phyloP scores from a whole-genome alignment of 108 stramenopile genomes.

The Fragilariopsis cylindrus region DNA sequence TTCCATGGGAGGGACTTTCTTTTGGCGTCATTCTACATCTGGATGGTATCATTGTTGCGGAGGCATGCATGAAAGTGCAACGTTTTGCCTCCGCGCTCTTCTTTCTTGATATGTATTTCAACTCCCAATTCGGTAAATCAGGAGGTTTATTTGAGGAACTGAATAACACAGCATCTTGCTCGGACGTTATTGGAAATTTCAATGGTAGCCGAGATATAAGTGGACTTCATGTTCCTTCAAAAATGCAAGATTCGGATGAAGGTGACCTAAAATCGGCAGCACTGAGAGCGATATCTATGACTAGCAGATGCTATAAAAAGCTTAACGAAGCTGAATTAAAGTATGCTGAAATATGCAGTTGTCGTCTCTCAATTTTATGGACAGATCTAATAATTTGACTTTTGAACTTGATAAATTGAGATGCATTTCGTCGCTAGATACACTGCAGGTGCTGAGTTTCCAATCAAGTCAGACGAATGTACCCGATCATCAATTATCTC shows the following conservation, averaged over 20 bases:
- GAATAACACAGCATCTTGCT: constrained; percentile 19
- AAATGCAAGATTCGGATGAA: constrained; percentile 8
- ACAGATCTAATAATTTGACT: constrained; percentile 29
- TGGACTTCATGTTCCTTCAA: neutral
- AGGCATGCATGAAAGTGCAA: constrained; percentile 56
- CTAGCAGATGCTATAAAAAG: constrained; percentile 43
- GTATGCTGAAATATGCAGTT: constrained; percentile 45
- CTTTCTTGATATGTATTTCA: constrained; percentile 57
- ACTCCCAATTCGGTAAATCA: constrained; percentile 26
- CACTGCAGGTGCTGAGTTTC: constrained; percentile 12
- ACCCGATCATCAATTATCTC: neutral
- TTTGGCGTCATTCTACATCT: constrained; percentile 66
- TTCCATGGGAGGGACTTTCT: constrained; percentile 66
- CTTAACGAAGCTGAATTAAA: constrained; percentile 53
- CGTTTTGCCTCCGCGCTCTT: constrained; percentile 65
- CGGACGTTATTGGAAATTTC: constrained; percentile 30
- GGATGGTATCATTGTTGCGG: constrained; percentile 61
- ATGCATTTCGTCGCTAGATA: constrained; percentile 19
- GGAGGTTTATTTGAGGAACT: constrained; percentile 29
- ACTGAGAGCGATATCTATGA: constrained; percentile 47
- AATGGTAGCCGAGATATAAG: neutral
- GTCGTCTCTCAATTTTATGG: constrained; percentile 55
- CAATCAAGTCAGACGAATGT: constrained; percentile 8
- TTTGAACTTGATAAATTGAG: constrained; percentile 23
- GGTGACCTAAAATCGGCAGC: constrained; percentile 29